Conservation (phyloP, 345 rosid genomes). For the Dipteronia sinensis region DNA sequence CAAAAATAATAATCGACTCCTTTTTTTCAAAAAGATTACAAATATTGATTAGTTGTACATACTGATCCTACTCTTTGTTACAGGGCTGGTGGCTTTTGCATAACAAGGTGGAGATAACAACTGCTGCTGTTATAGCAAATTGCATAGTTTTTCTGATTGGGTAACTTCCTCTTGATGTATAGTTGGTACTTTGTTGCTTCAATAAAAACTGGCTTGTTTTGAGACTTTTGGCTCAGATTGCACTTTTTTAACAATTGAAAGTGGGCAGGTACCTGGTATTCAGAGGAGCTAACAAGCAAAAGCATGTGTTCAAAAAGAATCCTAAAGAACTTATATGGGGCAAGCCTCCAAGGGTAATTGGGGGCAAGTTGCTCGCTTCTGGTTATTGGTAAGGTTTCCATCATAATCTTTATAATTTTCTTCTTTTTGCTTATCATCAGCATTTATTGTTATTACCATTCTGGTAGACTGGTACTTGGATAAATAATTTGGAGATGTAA, state of each 20-base stretch:
- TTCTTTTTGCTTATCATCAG: background rate
- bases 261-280: slow-evolving; percentile 73
- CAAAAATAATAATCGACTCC: no score
- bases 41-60: background rate
- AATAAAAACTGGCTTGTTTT: background rate
- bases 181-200: slow-evolving; percentile 5
- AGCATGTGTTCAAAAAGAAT: slow-evolving; percentile 83
- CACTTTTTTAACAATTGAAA: background rate
- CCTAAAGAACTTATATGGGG: slow-evolving; percentile 87
- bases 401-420: background rate
- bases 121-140: slow-evolving; percentile 54
- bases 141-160: slow-evolving; percentile 71
- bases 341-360: slow-evolving; percentile 74
- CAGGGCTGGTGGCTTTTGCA: slow-evolving; percentile 96
- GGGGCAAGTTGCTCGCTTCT: slow-evolving; percentile 93
- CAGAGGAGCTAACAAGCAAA: slow-evolving; percentile 93
- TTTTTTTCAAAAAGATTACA: background rate
- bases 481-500: background rate
- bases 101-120: slow-evolving; percentile 71
- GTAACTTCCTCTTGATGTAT: slow-evolving; percentile 43
- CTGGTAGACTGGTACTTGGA: background rate
- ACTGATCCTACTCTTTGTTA: slow-evolving; percentile 18
- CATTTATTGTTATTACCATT: background rate
- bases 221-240: background rate
- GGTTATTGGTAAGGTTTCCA: slow-evolving; percentile 73